Evolutionary conservation across 768 basidiomycete genomes (phyloP), one percentile per base, ranked within the genome.

Genomic region (Agaricus bisporus): DNA sequence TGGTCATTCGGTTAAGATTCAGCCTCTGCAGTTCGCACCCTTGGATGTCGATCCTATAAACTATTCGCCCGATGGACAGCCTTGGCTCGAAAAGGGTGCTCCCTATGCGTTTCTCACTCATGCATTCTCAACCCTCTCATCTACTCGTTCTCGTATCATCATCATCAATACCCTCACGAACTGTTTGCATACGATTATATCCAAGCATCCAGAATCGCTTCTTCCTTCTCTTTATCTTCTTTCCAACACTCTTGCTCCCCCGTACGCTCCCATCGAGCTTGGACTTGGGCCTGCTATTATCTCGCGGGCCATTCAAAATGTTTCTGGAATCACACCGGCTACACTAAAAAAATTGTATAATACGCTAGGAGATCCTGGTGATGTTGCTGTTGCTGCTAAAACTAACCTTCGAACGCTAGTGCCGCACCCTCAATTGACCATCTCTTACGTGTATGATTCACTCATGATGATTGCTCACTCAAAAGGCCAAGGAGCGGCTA

Each of bases 381-480:
- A 94, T 63, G 90, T 94, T 7, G 94, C 94, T 1, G 92, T 83
- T 60, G 80, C 82, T 54, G 91, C 92, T 9, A 92, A 87, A 64
- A 81, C 82, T 3, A 88, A 80, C 54, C 67, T 90, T 18, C 78
- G 88, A 41, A 88, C 88, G 4, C 74, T 93, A 22, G 64, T 89
- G 22, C 81, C 87, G 2, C 88, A 88, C 60, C 71, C 80, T n/a
- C 78, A 84, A 10, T 71, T 92, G 5, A 72, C 77, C 29, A 75
- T 91, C 26, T 70, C 76, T 25, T 73, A 75, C 57, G 83, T 95
- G 0, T 91, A 91, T 63, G 67, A 78, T 14, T 76, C 83, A 0
- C 67, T 95, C 50, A 65, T 88, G 50, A 79, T 80, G 58, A 85
- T 95, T 29, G 76, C 87, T 1, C 63, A 66, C 10, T 75, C 81